Evolutionary conservation across 2,329 filamentous ascomycete species (phyloP).

Genomic region (Calycina marina): DNA sequence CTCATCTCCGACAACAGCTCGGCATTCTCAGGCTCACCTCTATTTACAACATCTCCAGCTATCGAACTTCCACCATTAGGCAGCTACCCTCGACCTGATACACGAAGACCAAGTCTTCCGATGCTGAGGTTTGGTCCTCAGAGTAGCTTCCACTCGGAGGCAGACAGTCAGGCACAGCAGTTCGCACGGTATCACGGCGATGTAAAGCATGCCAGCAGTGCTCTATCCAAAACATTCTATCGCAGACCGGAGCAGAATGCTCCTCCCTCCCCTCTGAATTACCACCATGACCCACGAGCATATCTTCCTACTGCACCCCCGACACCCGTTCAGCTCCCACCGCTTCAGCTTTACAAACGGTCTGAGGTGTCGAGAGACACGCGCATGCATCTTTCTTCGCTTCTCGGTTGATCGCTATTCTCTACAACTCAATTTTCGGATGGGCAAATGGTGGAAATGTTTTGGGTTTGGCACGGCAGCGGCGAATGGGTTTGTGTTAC

Average conservation of each 20-base stretch:
- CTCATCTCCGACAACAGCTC: constrained; percentile 57
- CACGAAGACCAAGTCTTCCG: constrained; percentile 19
- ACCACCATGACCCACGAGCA: constrained; percentile 8
- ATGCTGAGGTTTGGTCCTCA: constrained; percentile 13
- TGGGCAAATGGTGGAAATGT: not conserved
- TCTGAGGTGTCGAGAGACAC: constrained; percentile 11
- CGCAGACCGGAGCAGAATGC: constrained; percentile 4
- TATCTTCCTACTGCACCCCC: constrained; percentile 18
- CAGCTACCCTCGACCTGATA: constrained; percentile 7
- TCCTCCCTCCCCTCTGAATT: constrained; percentile 10
- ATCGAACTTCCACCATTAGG: constrained; percentile 21
- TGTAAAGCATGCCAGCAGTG: constrained; percentile 8
- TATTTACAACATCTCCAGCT: constrained; percentile 17
- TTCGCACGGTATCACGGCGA: constrained; percentile 14
- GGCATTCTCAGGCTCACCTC: constrained; percentile 44
- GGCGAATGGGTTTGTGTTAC: not conserved
- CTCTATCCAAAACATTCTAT: constrained; percentile 6
- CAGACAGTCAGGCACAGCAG: constrained; percentile 11
- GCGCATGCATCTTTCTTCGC: constrained; percentile 21
- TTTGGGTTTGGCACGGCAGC: not conserved
- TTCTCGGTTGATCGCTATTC: constrained; percentile 14
- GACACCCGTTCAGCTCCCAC: constrained; percentile 20
- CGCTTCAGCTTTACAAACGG: constrained; percentile 12
- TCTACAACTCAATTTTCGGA: not conserved
- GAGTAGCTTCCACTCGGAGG: constrained; percentile 13